Percentiles rank a stretch among this genome's conserved stretches.
These are phyloP conservation scores for Hypoxylon sp. DNA, from an alignment of 2,329 filamentous ascomycete genomes.

Conservation along the genomic window DNA sequence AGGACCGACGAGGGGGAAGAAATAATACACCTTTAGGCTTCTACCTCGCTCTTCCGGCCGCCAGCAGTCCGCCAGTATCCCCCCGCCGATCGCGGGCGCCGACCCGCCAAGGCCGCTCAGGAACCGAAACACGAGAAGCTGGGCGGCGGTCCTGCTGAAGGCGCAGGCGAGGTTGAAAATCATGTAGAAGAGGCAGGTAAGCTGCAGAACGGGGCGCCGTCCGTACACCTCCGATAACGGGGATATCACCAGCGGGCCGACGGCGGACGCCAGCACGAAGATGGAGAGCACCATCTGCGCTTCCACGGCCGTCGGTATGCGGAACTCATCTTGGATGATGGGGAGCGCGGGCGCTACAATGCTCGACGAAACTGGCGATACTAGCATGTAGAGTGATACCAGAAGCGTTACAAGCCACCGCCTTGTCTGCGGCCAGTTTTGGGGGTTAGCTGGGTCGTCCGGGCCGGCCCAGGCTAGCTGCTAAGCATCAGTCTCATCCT, in stretches of 20 bases:
- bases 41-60: too few relatives aligned
- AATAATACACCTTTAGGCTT: too few relatives aligned
- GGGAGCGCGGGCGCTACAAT: conserved; percentile 63
- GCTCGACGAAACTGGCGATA: conserved; percentile 66
- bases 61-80: too few relatives aligned
- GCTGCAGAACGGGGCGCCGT: too few relatives aligned
- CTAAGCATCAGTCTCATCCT: neutral
- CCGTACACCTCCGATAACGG: neutral
- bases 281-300: conserved; percentile 56
- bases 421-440: conserved; percentile 59
- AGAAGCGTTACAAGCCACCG: conserved; percentile 54
- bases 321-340: conserved; percentile 58
- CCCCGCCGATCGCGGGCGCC: too few relatives aligned
- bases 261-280: conserved; percentile 60
- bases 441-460: conserved; percentile 56
- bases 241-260: neutral
- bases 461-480: conserved; percentile 55
- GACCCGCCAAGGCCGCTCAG: too few relatives aligned
- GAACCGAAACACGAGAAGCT: too few relatives aligned
- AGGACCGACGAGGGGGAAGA: too few relatives aligned
- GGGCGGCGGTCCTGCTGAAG: too few relatives aligned
- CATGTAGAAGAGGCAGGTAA: too few relatives aligned
- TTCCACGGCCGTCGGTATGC: conserved; percentile 52
- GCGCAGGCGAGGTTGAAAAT: too few relatives aligned
- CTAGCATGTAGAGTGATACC: conserved; percentile 62